Conservation (phyloP, 1,284 basidiomycete genomes). For the Singerocomus inundabilis region DNA sequence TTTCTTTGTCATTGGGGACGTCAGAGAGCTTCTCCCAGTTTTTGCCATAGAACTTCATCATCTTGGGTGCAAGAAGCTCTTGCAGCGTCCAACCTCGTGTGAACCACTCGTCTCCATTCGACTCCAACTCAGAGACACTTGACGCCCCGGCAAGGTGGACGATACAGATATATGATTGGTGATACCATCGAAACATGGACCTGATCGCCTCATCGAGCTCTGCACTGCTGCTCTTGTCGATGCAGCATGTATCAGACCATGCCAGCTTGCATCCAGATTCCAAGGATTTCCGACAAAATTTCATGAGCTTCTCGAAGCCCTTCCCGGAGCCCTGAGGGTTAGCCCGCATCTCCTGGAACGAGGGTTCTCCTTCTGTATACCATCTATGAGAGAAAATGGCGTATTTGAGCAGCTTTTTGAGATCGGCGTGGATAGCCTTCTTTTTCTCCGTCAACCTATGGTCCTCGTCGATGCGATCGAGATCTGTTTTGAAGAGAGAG, state of each 20-base stretch:
- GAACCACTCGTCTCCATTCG: slow-evolving; percentile 19
- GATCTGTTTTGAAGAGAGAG: slow-evolving; percentile 14
- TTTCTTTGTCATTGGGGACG: slow-evolving; percentile 14
- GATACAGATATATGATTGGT: slow-evolving; percentile 17
- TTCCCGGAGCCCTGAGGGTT: background rate
- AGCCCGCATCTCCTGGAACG: slow-evolving; percentile 1
- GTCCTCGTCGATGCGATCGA: slow-evolving; percentile 10
- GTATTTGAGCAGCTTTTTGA: slow-evolving; percentile 10
- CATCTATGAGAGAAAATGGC: slow-evolving; percentile 24
- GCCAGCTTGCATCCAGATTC: slow-evolving; percentile 17
- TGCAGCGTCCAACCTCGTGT: too few relatives aligned
- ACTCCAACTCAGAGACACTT: slow-evolving; percentile 3
- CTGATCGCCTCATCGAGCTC: slow-evolving; percentile 26
- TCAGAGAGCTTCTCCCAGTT: slow-evolving; percentile 15
- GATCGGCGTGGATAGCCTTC: background rate
- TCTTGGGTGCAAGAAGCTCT: slow-evolving; percentile 16
- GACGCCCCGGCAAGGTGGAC: slow-evolving; percentile 16
- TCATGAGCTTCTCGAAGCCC: slow-evolving; percentile 16
- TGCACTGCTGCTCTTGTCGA: slow-evolving; percentile 22
- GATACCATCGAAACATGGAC: slow-evolving; percentile 26
- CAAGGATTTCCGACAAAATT: slow-evolving; percentile 13
- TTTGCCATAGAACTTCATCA: slow-evolving; percentile 19
- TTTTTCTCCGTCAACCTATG: background rate
- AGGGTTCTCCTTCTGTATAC: slow-evolving; percentile 16
- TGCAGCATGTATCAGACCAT: slow-evolving; percentile 26